Evolutionary conservation across 148 eudicot genomes (phyloP).

Genomic region (Vaccinium corymbosum): DNA sequence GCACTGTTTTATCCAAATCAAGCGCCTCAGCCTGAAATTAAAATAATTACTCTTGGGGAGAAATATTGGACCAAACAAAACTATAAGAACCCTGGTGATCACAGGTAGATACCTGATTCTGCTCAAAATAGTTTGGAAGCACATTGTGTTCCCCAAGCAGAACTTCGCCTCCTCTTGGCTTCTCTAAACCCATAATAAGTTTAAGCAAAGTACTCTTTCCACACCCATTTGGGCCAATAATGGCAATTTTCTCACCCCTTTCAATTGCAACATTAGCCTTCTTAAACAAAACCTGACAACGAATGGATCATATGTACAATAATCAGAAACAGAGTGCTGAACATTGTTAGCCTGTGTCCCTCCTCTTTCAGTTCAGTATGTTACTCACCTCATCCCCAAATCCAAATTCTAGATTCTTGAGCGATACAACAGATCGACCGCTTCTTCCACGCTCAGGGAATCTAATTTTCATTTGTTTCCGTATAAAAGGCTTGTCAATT

Average conservation of each 20-base stretch:
- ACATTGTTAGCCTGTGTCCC: not conserved
- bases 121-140: constrained; percentile 93
- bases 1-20: constrained; percentile 82
- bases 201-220: constrained; percentile 92
- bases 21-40: constrained; percentile 86
- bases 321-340: constrained; percentile 5
- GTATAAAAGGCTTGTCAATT: constrained; percentile 89
- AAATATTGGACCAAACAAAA: not conserved
- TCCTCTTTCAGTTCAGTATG: not conserved
- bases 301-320: constrained; percentile 10
- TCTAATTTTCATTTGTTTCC: constrained; percentile 93
- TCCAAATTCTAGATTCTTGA: constrained; percentile 68
- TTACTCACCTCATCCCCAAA: constrained; percentile 62
- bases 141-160: constrained; percentile 90
- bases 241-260: constrained; percentile 93
- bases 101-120: constrained; percentile 72
- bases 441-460: constrained; percentile 96
- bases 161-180: constrained; percentile 68
- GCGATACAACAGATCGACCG: constrained; percentile 63
- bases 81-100: not conserved
- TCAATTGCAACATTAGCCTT: constrained; percentile 71
- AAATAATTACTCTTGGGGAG: constrained; percentile 6
- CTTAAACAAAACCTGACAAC: constrained; percentile 63
- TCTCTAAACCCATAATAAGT: constrained; percentile 78
- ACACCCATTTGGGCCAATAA: constrained; percentile 94